A percentile compares a stretch with the other conserved stretches of the same genome.
phyloP scores from a whole-genome alignment of 768 basidiomycete genomes.

The Lactifluus rugatus region DNA sequence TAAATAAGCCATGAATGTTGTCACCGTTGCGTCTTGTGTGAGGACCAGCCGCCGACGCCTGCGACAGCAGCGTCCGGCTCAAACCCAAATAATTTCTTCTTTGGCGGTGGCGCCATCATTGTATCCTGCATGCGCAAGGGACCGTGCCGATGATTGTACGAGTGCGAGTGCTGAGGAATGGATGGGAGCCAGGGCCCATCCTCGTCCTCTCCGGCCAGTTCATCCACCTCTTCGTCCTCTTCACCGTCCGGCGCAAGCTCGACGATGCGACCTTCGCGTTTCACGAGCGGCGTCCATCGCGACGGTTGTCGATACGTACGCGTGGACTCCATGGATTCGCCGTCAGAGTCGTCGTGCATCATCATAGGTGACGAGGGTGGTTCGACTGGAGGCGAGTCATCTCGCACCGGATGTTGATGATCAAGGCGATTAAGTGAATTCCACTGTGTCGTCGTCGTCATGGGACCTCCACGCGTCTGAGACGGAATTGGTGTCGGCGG shows the following conservation, averaged over 20 bases:
- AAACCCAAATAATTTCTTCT: constrained; percentile 15
- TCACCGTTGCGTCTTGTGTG: constrained; percentile 4
- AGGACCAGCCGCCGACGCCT: neutral
- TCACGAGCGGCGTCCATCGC: constrained; percentile 5
- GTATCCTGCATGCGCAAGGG: neutral
- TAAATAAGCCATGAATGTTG: constrained; percentile 1
- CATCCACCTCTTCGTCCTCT: constrained; percentile 5
- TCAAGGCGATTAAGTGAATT: neutral
- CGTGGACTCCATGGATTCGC: neutral
- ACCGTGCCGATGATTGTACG: neutral
- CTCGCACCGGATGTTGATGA: neutral
- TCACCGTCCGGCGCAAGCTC: neutral
- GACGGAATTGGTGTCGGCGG: neutral
- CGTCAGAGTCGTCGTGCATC: constrained; percentile 7
- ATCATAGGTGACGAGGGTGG: constrained; percentile 6
- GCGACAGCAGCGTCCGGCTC: neutral
- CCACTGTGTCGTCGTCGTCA: neutral
- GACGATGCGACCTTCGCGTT: neutral
- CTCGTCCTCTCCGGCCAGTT: constrained; percentile 7
- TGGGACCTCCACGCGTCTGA: neutral
- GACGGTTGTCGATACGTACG: neutral
- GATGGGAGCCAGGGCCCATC: neutral
- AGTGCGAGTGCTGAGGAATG: neutral
- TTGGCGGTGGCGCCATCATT: constrained; percentile 6
- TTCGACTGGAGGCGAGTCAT: constrained; percentile 2